Conservation (phyloP, 2,329 filamentous ascomycete species). For the Lachnellula subtilissima region DNA sequence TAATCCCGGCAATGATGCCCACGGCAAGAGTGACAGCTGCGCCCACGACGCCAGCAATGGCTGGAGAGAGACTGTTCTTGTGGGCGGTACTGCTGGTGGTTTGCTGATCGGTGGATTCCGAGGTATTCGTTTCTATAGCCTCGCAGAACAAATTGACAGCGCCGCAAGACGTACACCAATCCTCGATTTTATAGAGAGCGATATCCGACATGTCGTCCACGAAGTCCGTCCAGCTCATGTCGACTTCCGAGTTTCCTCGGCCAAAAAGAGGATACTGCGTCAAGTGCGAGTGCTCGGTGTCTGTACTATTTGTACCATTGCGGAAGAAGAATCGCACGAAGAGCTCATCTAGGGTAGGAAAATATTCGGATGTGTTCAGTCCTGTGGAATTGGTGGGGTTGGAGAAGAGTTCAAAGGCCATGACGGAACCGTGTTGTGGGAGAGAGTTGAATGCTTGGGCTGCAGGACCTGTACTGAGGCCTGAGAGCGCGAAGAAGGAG, state of each 20-base stretch:
- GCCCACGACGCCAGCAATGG: slow-evolving; percentile 29
- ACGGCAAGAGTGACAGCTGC: slow-evolving; percentile 23
- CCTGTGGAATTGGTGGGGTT: slow-evolving; percentile 33
- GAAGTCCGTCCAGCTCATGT: slow-evolving; percentile 30
- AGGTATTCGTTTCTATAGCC: slow-evolving; percentile 13
- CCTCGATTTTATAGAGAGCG: slow-evolving; percentile 14
- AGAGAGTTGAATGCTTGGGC: slow-evolving; percentile 46
- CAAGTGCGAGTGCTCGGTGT: slow-evolving; percentile 28
- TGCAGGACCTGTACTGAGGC: slow-evolving; percentile 35
- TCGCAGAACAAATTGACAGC: slow-evolving; percentile 24
- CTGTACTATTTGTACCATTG: slow-evolving; percentile 33
- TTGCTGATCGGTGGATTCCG: neutral
- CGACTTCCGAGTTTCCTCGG: slow-evolving; percentile 20
- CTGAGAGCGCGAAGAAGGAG: slow-evolving; percentile 48
- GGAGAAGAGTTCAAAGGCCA: slow-evolving; percentile 66
- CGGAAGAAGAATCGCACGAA: slow-evolving; percentile 55
- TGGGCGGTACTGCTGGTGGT: neutral
- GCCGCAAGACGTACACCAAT: slow-evolving; percentile 28
- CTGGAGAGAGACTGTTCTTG: slow-evolving; percentile 9
- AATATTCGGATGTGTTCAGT: slow-evolving; percentile 15
- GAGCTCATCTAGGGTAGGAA: slow-evolving; percentile 33
- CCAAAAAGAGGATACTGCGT: slow-evolving; percentile 31
- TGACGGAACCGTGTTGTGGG: slow-evolving; percentile 66
- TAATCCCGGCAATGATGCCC: slow-evolving; percentile 8
- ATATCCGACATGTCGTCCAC: slow-evolving; percentile 20